Evolutionary conservation across 2,329 filamentous ascomycete species (phyloP), one percentile per base, ranked within the genome.

Genomic region (Clarireedia sp.): DNA sequence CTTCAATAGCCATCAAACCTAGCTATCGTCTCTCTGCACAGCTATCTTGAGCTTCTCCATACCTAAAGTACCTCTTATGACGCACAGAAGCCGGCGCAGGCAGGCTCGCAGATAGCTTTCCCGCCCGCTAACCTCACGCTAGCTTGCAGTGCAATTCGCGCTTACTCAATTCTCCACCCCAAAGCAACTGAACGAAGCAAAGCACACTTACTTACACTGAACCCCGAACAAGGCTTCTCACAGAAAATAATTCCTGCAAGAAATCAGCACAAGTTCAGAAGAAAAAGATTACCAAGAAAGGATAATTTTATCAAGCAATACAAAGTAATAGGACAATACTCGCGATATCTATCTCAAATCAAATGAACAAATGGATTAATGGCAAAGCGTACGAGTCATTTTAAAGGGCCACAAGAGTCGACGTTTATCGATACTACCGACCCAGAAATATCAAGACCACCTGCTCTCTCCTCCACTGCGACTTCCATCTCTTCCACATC

Each of bases 401-500:
- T 48, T 54, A 45, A 54, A 54, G 47, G 51, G 43, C 51, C 51
- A 54, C 51, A 54, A 54, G 51, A 54, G 51, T 54, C 51, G 51
- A 54, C 51, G 48, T 48, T 54, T 41, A 54, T 48, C 51, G 51
- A 54, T 33, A 33, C 29, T 48, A 54, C 47, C 51, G 51, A 36
- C 36, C 44, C 51, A 54, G 51, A 54, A 54, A 54, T 48, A 48
- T 54, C 51, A 54, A 54, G 23, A 33, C 14, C 44, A 54, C 51
- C 48, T 41, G 38, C 38, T 19, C 14, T 46, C 43, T 23, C 43
- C 52, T 55, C 52, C 47, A 55, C 47, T 50, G 52, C 52, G 38
- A 55, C 52, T 55, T 55, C 52, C 52, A 43, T 55, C 37, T 55
- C 52, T 50, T 55, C 60, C 51, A 45, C 29, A 45, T 56, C 54